Evolutionary conservation across 2,329 filamentous ascomycete species (phyloP), one percentile per base, ranked within the genome.

Genomic region (Clarireedia paspali): DNA sequence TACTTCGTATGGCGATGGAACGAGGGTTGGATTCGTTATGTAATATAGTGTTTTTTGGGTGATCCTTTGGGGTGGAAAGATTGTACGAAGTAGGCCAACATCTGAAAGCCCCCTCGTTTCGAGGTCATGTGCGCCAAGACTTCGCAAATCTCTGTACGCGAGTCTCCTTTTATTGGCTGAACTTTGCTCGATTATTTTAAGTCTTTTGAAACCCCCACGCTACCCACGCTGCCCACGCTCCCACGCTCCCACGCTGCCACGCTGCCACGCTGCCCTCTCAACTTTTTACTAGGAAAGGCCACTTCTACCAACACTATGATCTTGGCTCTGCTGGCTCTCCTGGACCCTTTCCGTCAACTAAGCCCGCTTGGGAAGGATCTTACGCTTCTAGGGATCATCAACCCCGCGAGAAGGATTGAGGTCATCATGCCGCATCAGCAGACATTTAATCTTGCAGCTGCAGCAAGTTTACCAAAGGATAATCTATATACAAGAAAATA

Each of bases 401-500:
- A 47, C 53, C 53, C 39, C 53, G 53, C 53, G 40, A 39, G 27
- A 52, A n/a, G 30, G 30, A 30, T 45, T n/a, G 47, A 52, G 40
- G 48, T 52, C 48, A 56, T 51, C 39, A 56, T 47, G 20, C 40
- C 30, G n/a, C 23, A 56, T 56, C 53, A 51, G 53, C 53, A 51
- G 53, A 56, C 53, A 17, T 52, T 52, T 15, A 9, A 50, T 40
- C 27, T 17, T 50, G 46, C 53, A 55, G 46, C 53, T 27, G 26
- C 52, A 49, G 39, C 46, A 34, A 42, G 17, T 50, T 23, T 20
- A 44, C 30, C 9, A 50, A 50, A 26, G 17, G 27, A 23, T 47
- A 50, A 12, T n/a, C 27, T 55, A 36, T 7, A 39, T 20, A 26
- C 14, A 23, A 50, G 15, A 55, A 46, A 24, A 17, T 24, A 50